These are phyloP conservation scores for Alternaria arborescens DNA, from an alignment of 2,329 filamentous ascomycete species.

Conservation along the genomic window DNA sequence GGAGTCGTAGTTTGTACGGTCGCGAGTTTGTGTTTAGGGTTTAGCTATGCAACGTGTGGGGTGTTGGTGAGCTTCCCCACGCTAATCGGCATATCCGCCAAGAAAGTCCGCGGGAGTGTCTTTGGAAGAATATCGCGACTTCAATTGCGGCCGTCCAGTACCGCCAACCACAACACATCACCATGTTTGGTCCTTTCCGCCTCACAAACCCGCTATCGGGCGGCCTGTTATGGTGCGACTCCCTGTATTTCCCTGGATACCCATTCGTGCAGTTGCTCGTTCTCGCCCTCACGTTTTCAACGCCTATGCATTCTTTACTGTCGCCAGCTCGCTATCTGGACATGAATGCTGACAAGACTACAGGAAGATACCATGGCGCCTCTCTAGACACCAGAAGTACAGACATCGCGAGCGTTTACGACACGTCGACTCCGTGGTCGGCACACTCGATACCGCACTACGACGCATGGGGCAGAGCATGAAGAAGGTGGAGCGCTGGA, in stretches of 20 bases:
- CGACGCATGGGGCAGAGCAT: conserved; percentile 72
- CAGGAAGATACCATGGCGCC: conserved; percentile 96
- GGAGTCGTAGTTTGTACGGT: conserved; percentile 2
- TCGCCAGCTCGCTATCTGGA: conserved; percentile 17
- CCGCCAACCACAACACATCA: conserved; percentile 29
- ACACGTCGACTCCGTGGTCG: conserved; percentile 84
- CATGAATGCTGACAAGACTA: conserved; percentile 24
- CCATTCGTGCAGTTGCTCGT: not conserved
- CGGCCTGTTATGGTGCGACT: conserved; percentile 49
- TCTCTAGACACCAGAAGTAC: conserved; percentile 73
- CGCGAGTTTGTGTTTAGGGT: not conserved
- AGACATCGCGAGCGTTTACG: conserved; percentile 56
- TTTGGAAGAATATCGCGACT: conserved; percentile 34
- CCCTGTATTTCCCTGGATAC: not conserved
- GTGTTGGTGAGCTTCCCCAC: conserved; percentile 29
- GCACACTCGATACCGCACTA: conserved; percentile 81
- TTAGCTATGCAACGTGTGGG: not conserved
- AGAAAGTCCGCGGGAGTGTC: conserved; percentile 41
- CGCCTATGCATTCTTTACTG: not conserved
- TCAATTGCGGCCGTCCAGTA: conserved; percentile 13
- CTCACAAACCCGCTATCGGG: conserved; percentile 52
- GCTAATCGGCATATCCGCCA: conserved; percentile 41
- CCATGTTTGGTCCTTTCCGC: conserved; percentile 53
- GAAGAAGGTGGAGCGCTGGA: conserved; percentile 88
- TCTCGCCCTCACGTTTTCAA: not conserved